Evolutionary conservation across 495 filamentous ascomycete species (phyloP).

Genomic region (Parathielavia hyrcaniae): DNA sequence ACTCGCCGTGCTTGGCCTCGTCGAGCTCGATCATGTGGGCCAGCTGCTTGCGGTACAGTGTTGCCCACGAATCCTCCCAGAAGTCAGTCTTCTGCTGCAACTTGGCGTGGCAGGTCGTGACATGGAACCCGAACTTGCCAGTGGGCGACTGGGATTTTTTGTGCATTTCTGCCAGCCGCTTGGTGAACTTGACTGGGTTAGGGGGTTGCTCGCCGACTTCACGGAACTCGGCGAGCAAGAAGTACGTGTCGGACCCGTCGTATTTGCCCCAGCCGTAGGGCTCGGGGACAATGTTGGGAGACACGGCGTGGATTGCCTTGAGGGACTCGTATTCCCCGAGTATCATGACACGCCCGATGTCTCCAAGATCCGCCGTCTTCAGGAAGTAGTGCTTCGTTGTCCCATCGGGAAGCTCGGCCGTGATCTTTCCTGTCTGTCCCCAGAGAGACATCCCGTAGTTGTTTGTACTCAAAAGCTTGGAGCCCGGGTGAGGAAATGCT

Average conservation of each 20-base stretch:
- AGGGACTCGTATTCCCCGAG: slow-evolving; percentile 19
- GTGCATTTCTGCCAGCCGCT: slow-evolving; percentile 39
- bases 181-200: slow-evolving; percentile 23
- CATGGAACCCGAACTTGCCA: slow-evolving; percentile 48
- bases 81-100: slow-evolving; percentile 22
- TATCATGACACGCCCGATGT: slow-evolving; percentile 9
- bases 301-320: slow-evolving; percentile 11
- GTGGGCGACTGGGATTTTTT: slow-evolving; percentile 38
- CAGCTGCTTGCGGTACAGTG: slow-evolving; percentile 30
- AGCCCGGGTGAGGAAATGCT: slow-evolving; percentile 2
- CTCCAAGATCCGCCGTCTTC: slow-evolving; percentile 7
- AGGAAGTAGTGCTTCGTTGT: slow-evolving; percentile 4
- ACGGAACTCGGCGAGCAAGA: slow-evolving; percentile 19
- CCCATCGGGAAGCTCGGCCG: neutral
- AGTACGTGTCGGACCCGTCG: slow-evolving; percentile 17
- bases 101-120: slow-evolving; percentile 36
- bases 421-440: slow-evolving; percentile 13
- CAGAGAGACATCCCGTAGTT: slow-evolving; percentile 17
- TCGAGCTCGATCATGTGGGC: slow-evolving; percentile 15
- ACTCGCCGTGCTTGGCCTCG: slow-evolving; percentile 14
- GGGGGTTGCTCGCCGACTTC: slow-evolving; percentile 20
- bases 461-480: slow-evolving; percentile 1
- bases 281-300: slow-evolving; percentile 9
- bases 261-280: slow-evolving; percentile 19
- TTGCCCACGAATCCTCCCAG: slow-evolving; percentile 37